Conservation (phyloP, 2,329 filamentous ascomycete genomes). For the Berkeleyomyces basicola region DNA sequence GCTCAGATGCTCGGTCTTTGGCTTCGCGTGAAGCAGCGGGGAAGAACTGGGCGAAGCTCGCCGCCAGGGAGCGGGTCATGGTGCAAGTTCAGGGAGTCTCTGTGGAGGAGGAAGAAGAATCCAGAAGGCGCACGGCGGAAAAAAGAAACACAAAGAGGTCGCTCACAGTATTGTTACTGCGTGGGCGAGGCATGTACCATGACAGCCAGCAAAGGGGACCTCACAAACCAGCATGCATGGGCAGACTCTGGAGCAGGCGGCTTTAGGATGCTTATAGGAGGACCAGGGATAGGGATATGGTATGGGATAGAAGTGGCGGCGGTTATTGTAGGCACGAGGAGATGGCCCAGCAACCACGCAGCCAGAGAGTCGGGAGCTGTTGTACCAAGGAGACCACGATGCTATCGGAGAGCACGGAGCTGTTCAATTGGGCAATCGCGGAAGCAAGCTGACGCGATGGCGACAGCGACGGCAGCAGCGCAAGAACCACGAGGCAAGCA, state of each 20-base stretch:
- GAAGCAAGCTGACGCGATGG: not conserved
- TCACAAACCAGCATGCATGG: slow-evolving; percentile 8
- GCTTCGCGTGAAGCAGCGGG: slow-evolving; percentile 56
- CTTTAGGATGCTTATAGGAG: not conserved
- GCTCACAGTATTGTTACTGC: slow-evolving; percentile 4
- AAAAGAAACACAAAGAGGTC: not conserved
- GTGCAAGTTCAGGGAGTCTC: slow-evolving; percentile 24
- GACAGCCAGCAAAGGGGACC: slow-evolving; percentile 2
- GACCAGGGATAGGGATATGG: not conserved
- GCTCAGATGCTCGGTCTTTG: slow-evolving; percentile 41
- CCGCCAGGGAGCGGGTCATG: slow-evolving; percentile 63
- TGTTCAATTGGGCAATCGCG: not conserved
- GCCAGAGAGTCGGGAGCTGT: not conserved
- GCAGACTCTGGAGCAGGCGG: not conserved
- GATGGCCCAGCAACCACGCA: not conserved
- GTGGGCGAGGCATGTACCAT: slow-evolving; percentile 5
- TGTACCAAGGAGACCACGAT: not conserved
- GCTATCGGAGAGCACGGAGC: not conserved
- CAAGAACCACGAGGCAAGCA: not conserved
- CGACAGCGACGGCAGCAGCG: not conserved
- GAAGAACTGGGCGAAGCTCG: slow-evolving; percentile 77
- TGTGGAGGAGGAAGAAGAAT: not conserved
- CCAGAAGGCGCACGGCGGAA: not conserved
- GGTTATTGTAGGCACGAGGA: not conserved
- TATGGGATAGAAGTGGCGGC: not conserved